Percentiles rank a stretch among this genome's conserved stretches.
phyloP scores from a whole-genome alignment of 2,329 filamentous ascomycete genomes.

The Lojkania enalia region DNA sequence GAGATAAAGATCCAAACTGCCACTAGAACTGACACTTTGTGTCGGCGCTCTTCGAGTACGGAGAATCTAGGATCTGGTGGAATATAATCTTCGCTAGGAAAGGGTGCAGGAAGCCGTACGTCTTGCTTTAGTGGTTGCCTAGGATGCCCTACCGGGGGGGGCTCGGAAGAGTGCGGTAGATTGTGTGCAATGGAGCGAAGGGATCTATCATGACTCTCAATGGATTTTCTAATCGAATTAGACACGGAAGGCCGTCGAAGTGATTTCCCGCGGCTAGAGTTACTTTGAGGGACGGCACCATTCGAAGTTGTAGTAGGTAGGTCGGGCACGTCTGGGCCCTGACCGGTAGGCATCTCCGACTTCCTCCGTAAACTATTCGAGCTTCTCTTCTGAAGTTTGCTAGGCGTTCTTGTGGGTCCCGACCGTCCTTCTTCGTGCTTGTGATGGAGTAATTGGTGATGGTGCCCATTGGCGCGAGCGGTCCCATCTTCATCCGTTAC shows the following conservation, averaged over 20 bases:
- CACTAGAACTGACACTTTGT: slow-evolving; percentile 64
- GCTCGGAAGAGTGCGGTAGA: slow-evolving; percentile 34
- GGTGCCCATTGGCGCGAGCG: slow-evolving; percentile 40
- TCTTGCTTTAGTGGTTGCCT: slow-evolving; percentile 50
- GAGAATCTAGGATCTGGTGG: slow-evolving; percentile 54
- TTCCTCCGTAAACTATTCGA: slow-evolving; percentile 40
- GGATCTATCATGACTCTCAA: slow-evolving; percentile 39
- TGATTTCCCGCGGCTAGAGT: slow-evolving; percentile 18
- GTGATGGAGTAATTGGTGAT: slow-evolving; percentile 39
- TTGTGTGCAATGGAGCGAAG: slow-evolving; percentile 49
- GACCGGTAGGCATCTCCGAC: slow-evolving; percentile 25
- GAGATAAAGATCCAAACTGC: slow-evolving; percentile 91
- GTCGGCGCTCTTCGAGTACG: slow-evolving; percentile 55
- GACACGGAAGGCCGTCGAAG: slow-evolving; percentile 25
- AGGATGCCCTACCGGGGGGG: slow-evolving; percentile 44
- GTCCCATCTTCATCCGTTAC: slow-evolving; percentile 66
- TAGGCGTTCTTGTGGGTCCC: slow-evolving; percentile 42
- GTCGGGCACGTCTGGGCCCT: slow-evolving; percentile 28
- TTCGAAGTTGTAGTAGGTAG: slow-evolving; percentile 26
- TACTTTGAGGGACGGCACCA: slow-evolving; percentile 19
- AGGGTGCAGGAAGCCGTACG: slow-evolving; percentile 46
- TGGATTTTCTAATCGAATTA: slow-evolving; percentile 29
- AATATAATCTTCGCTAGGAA: slow-evolving; percentile 40
- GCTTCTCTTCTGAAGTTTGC: slow-evolving; percentile 46
- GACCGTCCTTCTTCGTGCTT: slow-evolving; percentile 40